Evolutionary conservation across 352 stramenopile species (phyloP), one percentile per base, ranked within the genome.

Genomic region (Globisporangium megalacanthum): DNA sequence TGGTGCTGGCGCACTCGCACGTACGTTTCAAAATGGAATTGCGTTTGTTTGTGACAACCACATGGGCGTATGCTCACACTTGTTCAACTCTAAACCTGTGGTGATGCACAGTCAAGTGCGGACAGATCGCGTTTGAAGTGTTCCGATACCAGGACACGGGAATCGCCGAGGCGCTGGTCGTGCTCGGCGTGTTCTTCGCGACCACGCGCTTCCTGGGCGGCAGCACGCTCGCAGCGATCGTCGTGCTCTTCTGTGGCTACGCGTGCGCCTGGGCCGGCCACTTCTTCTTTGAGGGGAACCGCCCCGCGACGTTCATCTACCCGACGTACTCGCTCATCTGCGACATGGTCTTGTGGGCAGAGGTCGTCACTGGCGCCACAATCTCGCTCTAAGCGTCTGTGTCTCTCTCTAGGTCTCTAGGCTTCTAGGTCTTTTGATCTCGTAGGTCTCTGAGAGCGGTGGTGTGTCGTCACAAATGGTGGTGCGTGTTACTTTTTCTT

Each of bases 231-330:
- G 39, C 50, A 5, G 73, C 64, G 13, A 14, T 69, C 17, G 25
- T 54, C 13, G 53, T 66, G 31, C 45, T 73, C 3, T 17, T 77
- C 49, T 60, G 72, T 45, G 75, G 74, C 42, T 89, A 88, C 47
- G 56, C 57, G n/a, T 89, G 83, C 47, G 77, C 79, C 35, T 88
- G 77, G 77, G 63, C 65, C 17, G 79, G 79, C 29, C 79, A 89
- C 49, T 86, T 88, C 29, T 76, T 79, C 56, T 85, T 75, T 49
- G 79, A 89, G 52, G 51, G 62, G 29, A 89, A 89, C 59, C 59
- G 64, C 6, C 77, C 77, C 0, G 77, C 77, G 31, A 88, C 79
- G 19, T 86, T 89, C 53, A 75, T 83, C 49, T 86, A 89, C 71
- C 79, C 79, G 53, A 78, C 75, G 41, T 88, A 77, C 55, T 82